phyloP scores from a whole-genome alignment of 257 asterid species.

The Agastache rugosa region DNA sequence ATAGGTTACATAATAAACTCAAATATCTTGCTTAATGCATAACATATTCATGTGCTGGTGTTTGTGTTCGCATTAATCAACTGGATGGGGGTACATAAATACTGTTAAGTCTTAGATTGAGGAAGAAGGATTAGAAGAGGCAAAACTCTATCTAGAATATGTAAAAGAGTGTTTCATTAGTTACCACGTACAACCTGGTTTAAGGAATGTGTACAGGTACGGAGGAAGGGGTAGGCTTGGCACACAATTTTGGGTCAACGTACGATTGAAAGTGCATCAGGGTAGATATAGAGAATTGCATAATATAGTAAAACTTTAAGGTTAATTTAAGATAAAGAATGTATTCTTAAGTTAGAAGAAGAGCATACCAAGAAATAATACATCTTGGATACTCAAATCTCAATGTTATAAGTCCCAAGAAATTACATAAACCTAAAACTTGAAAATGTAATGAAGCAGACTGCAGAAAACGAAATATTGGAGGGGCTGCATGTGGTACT shows the following conservation, averaged over 20 bases:
- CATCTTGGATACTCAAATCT: background rate
- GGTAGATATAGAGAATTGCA: background rate
- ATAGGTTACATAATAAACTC: conserved; percentile 14
- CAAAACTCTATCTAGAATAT: background rate
- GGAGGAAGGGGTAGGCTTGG: background rate
- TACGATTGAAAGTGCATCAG: background rate
- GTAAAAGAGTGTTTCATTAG: background rate
- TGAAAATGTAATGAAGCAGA: conserved; percentile 4
- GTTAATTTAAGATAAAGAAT: background rate
- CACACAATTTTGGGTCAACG: background rate
- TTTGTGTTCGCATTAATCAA: background rate
- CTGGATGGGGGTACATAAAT: background rate
- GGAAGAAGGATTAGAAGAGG: background rate
- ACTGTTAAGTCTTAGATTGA: background rate
- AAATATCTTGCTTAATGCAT: background rate
- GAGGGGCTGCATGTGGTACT: background rate
- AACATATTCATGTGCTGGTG: background rate
- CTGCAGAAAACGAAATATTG: background rate
- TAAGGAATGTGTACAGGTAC: background rate
- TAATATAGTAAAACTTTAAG: background rate
- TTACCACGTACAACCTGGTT: background rate
- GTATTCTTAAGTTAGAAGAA: background rate
- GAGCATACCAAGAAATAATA: background rate
- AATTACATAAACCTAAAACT: background rate
- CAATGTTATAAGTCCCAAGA: background rate